Conservation (phyloP, 1,284 basidiomycete species). For the Tausonia pullulans region DNA sequence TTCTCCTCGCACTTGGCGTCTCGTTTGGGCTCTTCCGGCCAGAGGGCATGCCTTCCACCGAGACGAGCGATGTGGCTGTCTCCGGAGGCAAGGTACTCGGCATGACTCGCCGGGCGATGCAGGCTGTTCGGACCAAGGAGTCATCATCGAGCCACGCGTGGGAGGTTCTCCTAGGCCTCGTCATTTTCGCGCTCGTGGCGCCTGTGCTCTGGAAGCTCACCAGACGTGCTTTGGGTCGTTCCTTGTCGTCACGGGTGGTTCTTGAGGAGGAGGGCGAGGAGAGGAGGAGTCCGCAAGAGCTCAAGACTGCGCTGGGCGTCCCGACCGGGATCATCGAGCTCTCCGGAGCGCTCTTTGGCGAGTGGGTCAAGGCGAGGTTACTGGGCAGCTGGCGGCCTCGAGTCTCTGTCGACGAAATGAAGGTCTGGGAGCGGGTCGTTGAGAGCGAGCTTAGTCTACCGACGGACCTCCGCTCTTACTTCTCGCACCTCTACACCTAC, state of each 20-base stretch:
- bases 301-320: background rate
- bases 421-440: background rate
- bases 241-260: too few species aligned
- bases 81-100: background rate
- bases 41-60: background rate
- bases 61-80: background rate
- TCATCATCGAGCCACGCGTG: background rate
- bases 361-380: background rate
- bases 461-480: background rate
- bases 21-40: background rate
- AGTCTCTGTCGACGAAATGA: background rate
- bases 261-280: too few species aligned
- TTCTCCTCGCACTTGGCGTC: constrained; percentile 1
- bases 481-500: background rate
- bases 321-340: background rate
- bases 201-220: background rate
- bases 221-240: too few species aligned
- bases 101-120: background rate
- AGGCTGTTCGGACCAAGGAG: background rate
- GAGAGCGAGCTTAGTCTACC: background rate
- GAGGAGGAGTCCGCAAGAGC: background rate
- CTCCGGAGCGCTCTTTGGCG: background rate
- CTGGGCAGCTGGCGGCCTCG: background rate
- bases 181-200: background rate
- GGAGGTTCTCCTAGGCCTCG: background rate